Conservation (phyloP, 768 basidiomycete species). For the Suillus placidus region DNA sequence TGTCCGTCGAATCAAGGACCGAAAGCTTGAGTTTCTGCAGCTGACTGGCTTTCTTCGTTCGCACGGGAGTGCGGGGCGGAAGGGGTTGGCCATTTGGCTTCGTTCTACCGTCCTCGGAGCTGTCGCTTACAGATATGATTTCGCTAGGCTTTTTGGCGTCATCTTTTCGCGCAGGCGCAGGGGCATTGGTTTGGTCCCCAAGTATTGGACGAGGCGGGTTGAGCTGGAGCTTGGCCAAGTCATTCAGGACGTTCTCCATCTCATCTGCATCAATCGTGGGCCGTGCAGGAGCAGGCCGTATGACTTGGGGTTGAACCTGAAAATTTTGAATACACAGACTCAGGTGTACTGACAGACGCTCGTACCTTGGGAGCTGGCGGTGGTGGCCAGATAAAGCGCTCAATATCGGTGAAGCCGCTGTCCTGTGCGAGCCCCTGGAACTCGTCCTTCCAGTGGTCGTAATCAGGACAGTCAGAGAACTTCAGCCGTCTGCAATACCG, state of each 20-base stretch:
- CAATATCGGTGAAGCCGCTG: constrained; percentile 56
- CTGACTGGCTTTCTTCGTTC: constrained; percentile 47
- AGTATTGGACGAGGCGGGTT: constrained; percentile 48
- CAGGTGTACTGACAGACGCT: constrained; percentile 4
- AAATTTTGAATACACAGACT: constrained; percentile 2
- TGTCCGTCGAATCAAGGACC: constrained; percentile 53
- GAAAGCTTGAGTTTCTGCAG: constrained; percentile 50
- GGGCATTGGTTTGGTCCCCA: constrained; percentile 52
- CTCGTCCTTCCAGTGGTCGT: constrained; percentile 62
- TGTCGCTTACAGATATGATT: constrained; percentile 47
- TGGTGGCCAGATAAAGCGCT: constrained; percentile 76
- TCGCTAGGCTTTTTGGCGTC: constrained; percentile 29
- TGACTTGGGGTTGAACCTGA: constrained; percentile 37
- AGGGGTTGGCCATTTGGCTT: constrained; percentile 21
- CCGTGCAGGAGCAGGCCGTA: constrained; percentile 20
- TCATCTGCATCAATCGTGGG: constrained; percentile 39
- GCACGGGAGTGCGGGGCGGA: constrained; percentile 34
- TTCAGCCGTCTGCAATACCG: constrained; percentile 69
- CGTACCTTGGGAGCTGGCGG: constrained; percentile 40
- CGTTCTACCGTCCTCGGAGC: constrained; percentile 35
- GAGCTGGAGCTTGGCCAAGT: constrained; percentile 61
- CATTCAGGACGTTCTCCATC: constrained; percentile 59
- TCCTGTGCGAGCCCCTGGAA: constrained; percentile 65
- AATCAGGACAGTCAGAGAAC: constrained; percentile 72
- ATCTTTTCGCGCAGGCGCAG: constrained; percentile 38